Base-by-base conservation (phyloP, 73 alveolate species). In the Paramecium tetraurelia region DNA sequence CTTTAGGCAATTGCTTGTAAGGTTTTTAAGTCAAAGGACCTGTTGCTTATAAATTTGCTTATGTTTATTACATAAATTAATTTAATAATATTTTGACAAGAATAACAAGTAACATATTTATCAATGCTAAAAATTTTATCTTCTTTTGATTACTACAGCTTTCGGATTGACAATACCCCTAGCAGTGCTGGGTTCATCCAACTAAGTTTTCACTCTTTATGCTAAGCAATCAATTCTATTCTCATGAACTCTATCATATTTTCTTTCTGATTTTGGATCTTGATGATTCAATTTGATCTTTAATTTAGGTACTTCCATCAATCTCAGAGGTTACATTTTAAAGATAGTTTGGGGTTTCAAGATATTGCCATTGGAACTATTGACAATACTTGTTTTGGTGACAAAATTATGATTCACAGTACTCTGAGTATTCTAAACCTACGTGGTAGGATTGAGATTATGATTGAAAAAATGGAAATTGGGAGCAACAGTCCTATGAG, bases 1-100 rank as follows among this genome's bases (percentile, higher is more conserved):
- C 99, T 75, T 96, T 94, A 14, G 94, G 84, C 5, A 86, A 70
- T 43, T 58, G 57, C 75, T 77, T 83, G n/a, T 70, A 89, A 14
- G 86, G 71, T 58, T 89, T 89, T 43, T 89, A 70, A 18, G 94
- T 89, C 31, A 89, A 89, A 27, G 87, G 92, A 31, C 94, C 87
- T 27, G 94, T 89, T 22, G 59, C 31, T 89, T 89, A 53, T 77
- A 63, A 63, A 63, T 33, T 33, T 16, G 24, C 22, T 63, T 27
- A 53, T 53, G 69, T 53, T 53, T 53, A 63, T 63, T 63, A 18
- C 84, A 63, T 63, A 63, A 63, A 31, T 63, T 27, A 63, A 63
- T 12, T 31, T 22, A 63, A 63, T 63, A 22, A 63, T 21, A 14
- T 63, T 22, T 7, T 16, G 31, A 53, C 69, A 53, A n/a, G 31